Conservation (phyloP, 1,139 yeast genomes). For the Geotrichum reessii region DNA sequence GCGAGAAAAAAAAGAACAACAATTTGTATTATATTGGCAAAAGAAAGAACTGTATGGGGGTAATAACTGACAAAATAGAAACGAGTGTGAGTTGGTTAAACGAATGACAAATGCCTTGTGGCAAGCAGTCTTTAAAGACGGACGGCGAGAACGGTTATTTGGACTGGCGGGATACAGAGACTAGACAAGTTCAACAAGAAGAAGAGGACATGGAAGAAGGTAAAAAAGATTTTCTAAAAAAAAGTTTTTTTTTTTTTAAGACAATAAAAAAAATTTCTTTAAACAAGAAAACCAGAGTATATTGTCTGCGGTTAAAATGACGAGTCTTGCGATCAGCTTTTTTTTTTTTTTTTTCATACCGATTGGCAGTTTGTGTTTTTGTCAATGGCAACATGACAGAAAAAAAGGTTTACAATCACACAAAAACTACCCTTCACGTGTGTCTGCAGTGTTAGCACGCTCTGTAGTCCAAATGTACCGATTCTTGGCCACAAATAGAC, state of each 20-base stretch:
- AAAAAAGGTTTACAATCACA: too few relatives aligned
- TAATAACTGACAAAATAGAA: too few relatives aligned
- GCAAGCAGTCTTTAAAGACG: neutral
- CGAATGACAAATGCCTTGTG: neutral
- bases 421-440: neutral
- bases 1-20: neutral
- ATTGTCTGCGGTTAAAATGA: neutral
- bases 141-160: neutral
- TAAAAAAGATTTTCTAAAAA: too few relatives aligned
- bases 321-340: too few relatives aligned
- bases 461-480: neutral
- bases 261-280: too few relatives aligned
- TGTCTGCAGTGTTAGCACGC: neutral
- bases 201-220: neutral
- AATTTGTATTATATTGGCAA: too few relatives aligned
- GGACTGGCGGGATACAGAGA: neutral
- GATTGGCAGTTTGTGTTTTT: too few relatives aligned
- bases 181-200: neutral
- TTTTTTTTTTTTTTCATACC: too few relatives aligned
- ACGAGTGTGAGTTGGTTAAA: neutral
- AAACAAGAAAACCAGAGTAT: neutral
- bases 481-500: neutral
- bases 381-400: too few relatives aligned
- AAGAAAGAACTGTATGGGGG: neutral
- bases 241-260: too few relatives aligned